These are phyloP conservation scores for Solanum megistacrolobum DNA, from an alignment of 257 asterid genomes.

Conservation along the genomic window DNA sequence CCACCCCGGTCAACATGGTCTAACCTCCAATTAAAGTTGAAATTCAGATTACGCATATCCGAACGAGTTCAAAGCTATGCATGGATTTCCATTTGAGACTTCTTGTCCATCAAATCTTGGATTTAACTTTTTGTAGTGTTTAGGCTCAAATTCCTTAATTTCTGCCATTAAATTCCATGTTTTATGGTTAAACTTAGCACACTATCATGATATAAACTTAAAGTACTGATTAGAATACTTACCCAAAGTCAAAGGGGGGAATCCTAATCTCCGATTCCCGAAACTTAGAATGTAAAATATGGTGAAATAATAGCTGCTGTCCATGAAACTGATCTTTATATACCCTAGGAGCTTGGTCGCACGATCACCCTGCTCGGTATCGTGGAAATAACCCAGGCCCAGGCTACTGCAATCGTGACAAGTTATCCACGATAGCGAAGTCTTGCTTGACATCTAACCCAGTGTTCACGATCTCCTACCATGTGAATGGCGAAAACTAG, in stretches of 20 bases:
- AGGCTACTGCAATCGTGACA: not conserved
- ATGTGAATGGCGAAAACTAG: not conserved
- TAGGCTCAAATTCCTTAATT: not conserved
- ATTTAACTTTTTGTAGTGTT: not conserved
- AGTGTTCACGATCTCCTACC: not conserved
- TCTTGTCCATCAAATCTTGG: not conserved
- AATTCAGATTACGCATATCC: not conserved
- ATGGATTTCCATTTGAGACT: not conserved
- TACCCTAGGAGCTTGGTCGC: not conserved
- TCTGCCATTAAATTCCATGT: not conserved
- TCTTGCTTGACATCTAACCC: not conserved
- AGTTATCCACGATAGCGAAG: not conserved
- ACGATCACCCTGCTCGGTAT: not conserved
- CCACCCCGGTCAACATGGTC: not conserved
- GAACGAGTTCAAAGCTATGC: not conserved
- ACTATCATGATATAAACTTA: not conserved
- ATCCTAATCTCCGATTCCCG: not conserved
- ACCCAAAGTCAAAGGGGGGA: not conserved
- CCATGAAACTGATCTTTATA: not conserved
- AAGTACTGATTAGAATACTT: not conserved
- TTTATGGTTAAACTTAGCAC: not conserved
- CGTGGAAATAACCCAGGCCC: not conserved
- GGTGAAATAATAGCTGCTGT: not conserved
- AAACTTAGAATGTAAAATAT: not conserved
- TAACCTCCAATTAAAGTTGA: not conserved